These are phyloP conservation scores for Claviceps lovelessii DNA, from an alignment of 2,329 filamentous ascomycete species.

Conservation along the genomic window DNA sequence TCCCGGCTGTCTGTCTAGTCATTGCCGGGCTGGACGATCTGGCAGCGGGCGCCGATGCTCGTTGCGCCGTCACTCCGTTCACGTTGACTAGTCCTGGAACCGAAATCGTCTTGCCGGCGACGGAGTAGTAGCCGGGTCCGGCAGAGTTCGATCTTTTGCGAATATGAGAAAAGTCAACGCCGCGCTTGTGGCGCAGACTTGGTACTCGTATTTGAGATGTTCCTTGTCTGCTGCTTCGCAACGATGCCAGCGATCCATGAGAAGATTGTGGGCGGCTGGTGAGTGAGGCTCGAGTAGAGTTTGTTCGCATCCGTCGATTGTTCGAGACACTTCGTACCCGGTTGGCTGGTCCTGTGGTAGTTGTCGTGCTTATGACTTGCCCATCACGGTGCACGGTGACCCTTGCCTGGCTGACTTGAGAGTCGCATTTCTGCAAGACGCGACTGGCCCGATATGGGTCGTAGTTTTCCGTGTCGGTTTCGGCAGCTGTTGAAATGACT, in stretches of 20 bases:
- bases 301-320: conserved; percentile 16
- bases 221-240: conserved; percentile 31
- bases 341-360: conserved; percentile 14
- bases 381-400: conserved; percentile 51
- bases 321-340: conserved; percentile 23
- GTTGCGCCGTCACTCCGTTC: conserved; percentile 9
- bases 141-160: conserved; percentile 25
- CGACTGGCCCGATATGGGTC: conserved; percentile 69
- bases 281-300: conserved; percentile 16
- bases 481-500: conserved; percentile 48
- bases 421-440: conserved; percentile 23
- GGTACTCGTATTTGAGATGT: conserved; percentile 27
- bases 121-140: conserved; percentile 8
- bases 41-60: conserved; percentile 7
- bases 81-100: conserved; percentile 8
- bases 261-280: conserved; percentile 20
- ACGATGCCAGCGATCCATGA: conserved; percentile 33
- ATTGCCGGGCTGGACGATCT: conserved; percentile 18
- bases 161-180: conserved; percentile 39
- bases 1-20: conserved; percentile 12
- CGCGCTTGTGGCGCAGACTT: conserved; percentile 33
- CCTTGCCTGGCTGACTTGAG: conserved; percentile 47
- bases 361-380: conserved; percentile 13
- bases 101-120: conserved; percentile 7
- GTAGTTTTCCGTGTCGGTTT: conserved; percentile 49